Evolutionary conservation across 2,329 filamentous ascomycete species (phyloP).

Genomic region (Diaporthe velutina): DNA sequence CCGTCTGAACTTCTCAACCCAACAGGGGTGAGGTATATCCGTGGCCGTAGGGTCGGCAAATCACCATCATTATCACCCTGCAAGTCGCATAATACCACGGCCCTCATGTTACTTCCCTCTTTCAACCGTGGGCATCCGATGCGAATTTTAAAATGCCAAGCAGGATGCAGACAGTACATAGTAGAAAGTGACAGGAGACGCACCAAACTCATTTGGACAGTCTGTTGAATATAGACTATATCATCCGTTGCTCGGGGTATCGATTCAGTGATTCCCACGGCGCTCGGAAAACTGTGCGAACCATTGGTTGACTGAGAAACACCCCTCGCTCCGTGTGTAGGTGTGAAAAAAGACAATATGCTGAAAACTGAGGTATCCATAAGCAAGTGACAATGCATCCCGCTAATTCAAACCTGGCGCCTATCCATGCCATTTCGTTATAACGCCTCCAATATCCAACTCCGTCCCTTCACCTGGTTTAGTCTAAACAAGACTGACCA

Average conservation of each 20-base stretch:
- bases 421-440: conserved; percentile 12
- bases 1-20: conserved; percentile 15
- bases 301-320: neutral
- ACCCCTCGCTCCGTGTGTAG: too few relatives aligned
- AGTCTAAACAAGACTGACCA: neutral
- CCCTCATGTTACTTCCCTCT: neutral
- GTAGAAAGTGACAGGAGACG: neutral
- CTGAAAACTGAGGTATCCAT: conserved; percentile 10
- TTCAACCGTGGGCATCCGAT: neutral
- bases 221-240: neutral
- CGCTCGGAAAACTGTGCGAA: neutral
- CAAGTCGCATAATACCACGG: neutral
- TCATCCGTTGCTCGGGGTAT: neutral
- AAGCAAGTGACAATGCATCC: conserved; percentile 3
- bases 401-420: conserved; percentile 1
- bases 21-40: neutral
- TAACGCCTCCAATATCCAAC: conserved; percentile 1
- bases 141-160: conserved; percentile 16
- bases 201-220: neutral
- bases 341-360: neutral
- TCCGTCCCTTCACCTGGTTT: neutral
- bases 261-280: neutral
- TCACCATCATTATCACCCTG: neutral
- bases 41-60: conserved; percentile 4
- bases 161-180: neutral